These are phyloP conservation scores for Dipodascus geniculatus DNA, from an alignment of 805 yeast genomes.

Conservation along the genomic window DNA sequence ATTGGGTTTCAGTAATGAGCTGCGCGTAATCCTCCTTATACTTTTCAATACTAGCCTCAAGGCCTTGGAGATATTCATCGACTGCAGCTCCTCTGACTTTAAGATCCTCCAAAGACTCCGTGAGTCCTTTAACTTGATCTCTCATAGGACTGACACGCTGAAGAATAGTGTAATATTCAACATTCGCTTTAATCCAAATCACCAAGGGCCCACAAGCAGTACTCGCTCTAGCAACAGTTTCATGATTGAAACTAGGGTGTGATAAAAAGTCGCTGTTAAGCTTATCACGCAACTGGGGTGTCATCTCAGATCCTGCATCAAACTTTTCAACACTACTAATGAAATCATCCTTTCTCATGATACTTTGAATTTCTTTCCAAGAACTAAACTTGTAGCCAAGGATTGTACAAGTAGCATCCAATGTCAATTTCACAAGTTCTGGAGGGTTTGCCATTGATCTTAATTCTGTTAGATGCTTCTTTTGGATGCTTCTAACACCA, in stretches of 20 bases:
- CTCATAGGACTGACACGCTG: slow-evolving; percentile 65
- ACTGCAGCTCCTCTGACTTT: slow-evolving; percentile 63
- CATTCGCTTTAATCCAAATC: slow-evolving; percentile 84
- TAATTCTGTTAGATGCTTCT: slow-evolving; percentile 81
- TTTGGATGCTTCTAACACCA: slow-evolving; percentile 88
- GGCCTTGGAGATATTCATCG: slow-evolving; percentile 67
- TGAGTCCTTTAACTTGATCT: slow-evolving; percentile 49
- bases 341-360: slow-evolving; percentile 80
- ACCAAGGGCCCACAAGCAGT: slow-evolving; percentile 90
- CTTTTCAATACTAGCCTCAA: slow-evolving; percentile 52
- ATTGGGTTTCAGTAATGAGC: slow-evolving; percentile 69
- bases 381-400: slow-evolving; percentile 51
- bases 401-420: slow-evolving; percentile 81
- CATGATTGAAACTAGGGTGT: slow-evolving; percentile 53
- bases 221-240: slow-evolving; percentile 75
- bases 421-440: slow-evolving; percentile 65
- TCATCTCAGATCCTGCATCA: slow-evolving; percentile 48
- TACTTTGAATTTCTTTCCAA: slow-evolving; percentile 77
- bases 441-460: slow-evolving; percentile 90
- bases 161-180: slow-evolving; percentile 60
- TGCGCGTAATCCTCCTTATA: slow-evolving; percentile 60
- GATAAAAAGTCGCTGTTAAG: slow-evolving; percentile 54
- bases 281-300: slow-evolving; percentile 36
- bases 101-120: slow-evolving; percentile 44
- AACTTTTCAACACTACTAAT: slow-evolving; percentile 70